Percentiles rank a stretch among this genome's conserved stretches.
Evolutionary conservation across 495 filamentous ascomycete genomes (phyloP).

Genomic region (Penicillium coffeae): DNA sequence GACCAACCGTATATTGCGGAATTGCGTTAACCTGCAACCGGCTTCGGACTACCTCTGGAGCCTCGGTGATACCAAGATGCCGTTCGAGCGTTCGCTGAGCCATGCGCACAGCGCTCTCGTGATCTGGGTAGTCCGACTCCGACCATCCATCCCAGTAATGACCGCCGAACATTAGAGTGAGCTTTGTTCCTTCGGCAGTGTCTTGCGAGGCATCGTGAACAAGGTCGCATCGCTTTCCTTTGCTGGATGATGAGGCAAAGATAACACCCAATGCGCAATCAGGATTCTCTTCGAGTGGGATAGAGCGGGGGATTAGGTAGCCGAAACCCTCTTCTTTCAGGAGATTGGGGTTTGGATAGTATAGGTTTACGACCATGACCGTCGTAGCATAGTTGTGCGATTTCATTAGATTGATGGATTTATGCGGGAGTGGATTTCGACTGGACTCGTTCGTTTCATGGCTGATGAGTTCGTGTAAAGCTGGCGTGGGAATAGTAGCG

Average conservation of each 20-base stretch:
- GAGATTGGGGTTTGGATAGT: conserved; percentile 62
- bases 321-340: conserved; percentile 73
- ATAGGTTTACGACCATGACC: conserved; percentile 90
- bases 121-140: conserved; percentile 48
- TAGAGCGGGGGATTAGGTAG: conserved; percentile 76
- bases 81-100: conserved; percentile 63
- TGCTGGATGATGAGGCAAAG: conserved; percentile 72
- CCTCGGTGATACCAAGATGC: conserved; percentile 66
- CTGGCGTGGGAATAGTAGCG: conserved; percentile 58
- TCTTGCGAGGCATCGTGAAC: conserved; percentile 41
- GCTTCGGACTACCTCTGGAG: conserved; percentile 52
- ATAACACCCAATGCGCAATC: conserved; percentile 85
- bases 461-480: conserved; percentile 24
- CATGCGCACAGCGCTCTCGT: conserved; percentile 61
- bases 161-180: conserved; percentile 94
- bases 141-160: conserved; percentile 79
- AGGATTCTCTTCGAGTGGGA: conserved; percentile 70
- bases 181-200: conserved; percentile 64
- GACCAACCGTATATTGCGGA: conserved; percentile 82
- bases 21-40: conserved; percentile 74
- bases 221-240: neutral
- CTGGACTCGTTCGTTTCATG: conserved; percentile 3
- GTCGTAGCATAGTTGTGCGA: conserved; percentile 61
- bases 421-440: conserved; percentile 7
- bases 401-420: conserved; percentile 36